These are phyloP conservation scores for Saksenaea vasiformis DNA, from an alignment of 371 early-diverging fungal species.

Conservation along the genomic window DNA sequence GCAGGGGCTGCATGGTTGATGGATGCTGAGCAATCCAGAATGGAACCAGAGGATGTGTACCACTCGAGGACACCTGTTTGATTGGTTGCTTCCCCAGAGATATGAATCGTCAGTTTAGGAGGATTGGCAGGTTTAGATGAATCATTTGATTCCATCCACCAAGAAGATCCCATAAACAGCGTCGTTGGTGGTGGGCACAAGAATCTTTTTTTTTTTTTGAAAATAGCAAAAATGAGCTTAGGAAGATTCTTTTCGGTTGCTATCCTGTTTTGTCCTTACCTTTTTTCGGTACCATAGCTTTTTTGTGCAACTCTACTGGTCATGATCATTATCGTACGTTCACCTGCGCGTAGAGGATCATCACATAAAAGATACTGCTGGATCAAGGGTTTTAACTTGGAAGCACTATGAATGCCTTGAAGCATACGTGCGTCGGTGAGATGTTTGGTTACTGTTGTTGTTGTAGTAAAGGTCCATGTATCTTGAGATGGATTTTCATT, in stretches of 20 bases:
- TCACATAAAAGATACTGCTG: constrained; percentile 44
- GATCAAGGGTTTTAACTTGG: constrained; percentile 33
- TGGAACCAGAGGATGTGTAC: constrained; percentile 25
- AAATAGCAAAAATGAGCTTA: constrained; percentile 6
- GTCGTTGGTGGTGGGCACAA: constrained; percentile 75
- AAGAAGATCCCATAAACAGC: constrained; percentile 61
- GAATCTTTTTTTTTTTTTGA: constrained; percentile 42
- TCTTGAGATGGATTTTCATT: constrained; percentile 17
- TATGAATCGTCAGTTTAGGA: constrained; percentile 34
- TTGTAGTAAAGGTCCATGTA: constrained; percentile 14
- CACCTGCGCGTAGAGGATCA: constrained; percentile 48
- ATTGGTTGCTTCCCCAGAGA: constrained; percentile 34
- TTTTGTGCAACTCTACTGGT: constrained; percentile 80
- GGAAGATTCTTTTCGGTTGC: too few relatives aligned
- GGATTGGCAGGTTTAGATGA: constrained; percentile 5
- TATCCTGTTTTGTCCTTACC: constrained; percentile 31
- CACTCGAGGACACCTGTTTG: constrained; percentile 36
- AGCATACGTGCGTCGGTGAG: constrained; percentile 25
- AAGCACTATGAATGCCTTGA: constrained; percentile 27
- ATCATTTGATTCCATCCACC: constrained; percentile 43
- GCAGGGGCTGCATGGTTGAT: constrained; percentile 18
- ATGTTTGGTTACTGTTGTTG: constrained; percentile 19
- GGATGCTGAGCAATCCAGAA: constrained; percentile 21
- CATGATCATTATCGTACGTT: constrained; percentile 67
- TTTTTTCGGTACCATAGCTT: constrained; percentile 81